Conservation (phyloP, 2,329 filamentous ascomycete genomes). For the Calonectria honghensis region DNA sequence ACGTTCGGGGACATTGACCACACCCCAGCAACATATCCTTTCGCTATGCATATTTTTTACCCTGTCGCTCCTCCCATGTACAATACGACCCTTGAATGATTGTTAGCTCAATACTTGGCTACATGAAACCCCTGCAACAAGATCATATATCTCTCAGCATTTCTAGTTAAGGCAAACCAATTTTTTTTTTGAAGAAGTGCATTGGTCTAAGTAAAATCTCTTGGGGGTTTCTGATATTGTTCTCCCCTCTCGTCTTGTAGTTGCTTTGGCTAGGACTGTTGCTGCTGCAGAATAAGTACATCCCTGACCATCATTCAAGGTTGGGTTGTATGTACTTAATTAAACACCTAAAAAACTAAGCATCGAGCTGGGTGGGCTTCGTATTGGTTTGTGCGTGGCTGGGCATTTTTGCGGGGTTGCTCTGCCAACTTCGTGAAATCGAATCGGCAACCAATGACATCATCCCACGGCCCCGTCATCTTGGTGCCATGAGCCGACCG, state of each 20-base stretch:
- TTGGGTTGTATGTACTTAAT: slow-evolving; percentile 31
- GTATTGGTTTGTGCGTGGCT: slow-evolving; percentile 34
- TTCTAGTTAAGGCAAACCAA: not conserved
- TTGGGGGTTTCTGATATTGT: not conserved
- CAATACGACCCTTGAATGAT: not conserved
- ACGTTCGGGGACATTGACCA: slow-evolving; percentile 58
- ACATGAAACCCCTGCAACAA: not conserved
- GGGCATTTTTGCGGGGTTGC: slow-evolving; percentile 51
- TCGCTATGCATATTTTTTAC: slow-evolving; percentile 31
- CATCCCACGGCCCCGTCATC: slow-evolving; percentile 45
- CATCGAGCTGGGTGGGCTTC: slow-evolving; percentile 19
- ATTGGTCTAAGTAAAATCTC: not conserved
- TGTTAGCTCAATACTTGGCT: not conserved
- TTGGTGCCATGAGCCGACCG: slow-evolving; percentile 36
- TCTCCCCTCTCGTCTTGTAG: not conserved
- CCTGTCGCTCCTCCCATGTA: slow-evolving; percentile 5
- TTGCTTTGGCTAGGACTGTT: not conserved
- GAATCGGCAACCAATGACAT: slow-evolving; percentile 53
- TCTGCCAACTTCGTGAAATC: slow-evolving; percentile 52
- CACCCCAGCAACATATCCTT: not conserved
- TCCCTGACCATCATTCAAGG: not conserved
- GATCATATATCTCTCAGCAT: not conserved
- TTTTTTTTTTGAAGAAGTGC: not conserved
- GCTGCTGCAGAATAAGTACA: not conserved
- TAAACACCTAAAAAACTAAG: slow-evolving; percentile 31